A percentile compares a stretch with the other conserved stretches of the same genome.
Conservation (phyloP, 1,284 basidiomycete species). For the Tremellales sp. region DNA sequence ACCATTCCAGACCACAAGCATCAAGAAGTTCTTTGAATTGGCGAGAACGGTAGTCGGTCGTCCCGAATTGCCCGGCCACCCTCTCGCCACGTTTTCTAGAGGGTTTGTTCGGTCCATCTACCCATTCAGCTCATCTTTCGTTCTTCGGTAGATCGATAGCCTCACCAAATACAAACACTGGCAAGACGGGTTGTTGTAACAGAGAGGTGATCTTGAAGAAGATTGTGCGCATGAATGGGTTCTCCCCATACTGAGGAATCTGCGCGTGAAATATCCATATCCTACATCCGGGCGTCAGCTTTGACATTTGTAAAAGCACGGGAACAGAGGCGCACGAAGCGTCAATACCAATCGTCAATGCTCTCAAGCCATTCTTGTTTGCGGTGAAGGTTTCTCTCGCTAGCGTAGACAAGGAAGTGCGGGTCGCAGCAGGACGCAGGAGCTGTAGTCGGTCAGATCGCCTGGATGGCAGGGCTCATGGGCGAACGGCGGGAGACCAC, state of each 20-base stretch:
- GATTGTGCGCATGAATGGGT: conserved; percentile 53
- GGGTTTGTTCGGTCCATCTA: conserved; percentile 76
- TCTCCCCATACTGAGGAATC: conserved; percentile 46
- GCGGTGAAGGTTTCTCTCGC: conserved; percentile 38
- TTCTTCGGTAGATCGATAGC: neutral
- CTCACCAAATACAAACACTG: conserved; percentile 80
- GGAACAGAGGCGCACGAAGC: conserved; percentile 35
- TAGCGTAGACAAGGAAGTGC: conserved; percentile 30
- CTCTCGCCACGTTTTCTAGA: conserved; percentile 68
- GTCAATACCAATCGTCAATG: conserved; percentile 49
- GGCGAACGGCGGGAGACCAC: conserved; percentile 21
- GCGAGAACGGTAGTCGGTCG: conserved; percentile 60
- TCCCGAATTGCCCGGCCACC: conserved; percentile 48
- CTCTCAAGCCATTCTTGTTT: conserved; percentile 39
- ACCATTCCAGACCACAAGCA: conserved; percentile 83
- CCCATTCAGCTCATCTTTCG: neutral
- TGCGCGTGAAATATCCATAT: conserved; percentile 53
- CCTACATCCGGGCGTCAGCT: conserved; percentile 26
- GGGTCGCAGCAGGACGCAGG: conserved; percentile 38
- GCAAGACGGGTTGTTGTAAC: conserved; percentile 71
- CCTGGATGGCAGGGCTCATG: neutral
- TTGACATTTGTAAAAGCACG: conserved; percentile 1
- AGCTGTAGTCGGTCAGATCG: conserved; percentile 25
- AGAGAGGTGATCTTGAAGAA: conserved; percentile 61
- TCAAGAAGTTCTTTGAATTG: conserved; percentile 77